Base-by-base conservation (phyloP, 1,139 yeast genomes). In the Schizosaccharomyces versatilis region DNA sequence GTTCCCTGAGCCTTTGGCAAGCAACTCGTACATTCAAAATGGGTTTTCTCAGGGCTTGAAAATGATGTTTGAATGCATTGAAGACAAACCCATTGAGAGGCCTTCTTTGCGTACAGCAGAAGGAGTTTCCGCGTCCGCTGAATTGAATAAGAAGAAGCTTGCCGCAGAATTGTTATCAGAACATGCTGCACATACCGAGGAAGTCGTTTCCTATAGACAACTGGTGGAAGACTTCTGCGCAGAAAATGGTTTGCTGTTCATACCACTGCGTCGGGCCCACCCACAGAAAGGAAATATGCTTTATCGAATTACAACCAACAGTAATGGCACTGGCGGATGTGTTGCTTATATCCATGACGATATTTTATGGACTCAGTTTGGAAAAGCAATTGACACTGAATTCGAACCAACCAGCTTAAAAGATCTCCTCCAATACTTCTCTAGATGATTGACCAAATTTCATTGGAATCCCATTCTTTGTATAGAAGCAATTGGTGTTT, bases 221-320 rank as follows among this genome's bases (percentile, higher is more conserved):
- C 73, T 77, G 38, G 70, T 78, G 8, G 77, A 75, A 55, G 75
- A 69, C 9, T 70, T 62, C 57, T 72, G 76, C 54, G 59, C 64
- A 14, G 62, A 62, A 7, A 64, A 69, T 55, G 69, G 68, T 54
- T 60, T 70, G 41, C 64, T 73, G 41, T 61, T 73, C 14, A 53
- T 66, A 2, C 69, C 72, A 1, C 55, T 62, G 44, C 61, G 65
- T 24, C 59, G 56, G 41, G 64, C 69, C 1, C 71, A 68, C 42
- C 64, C 62, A 7, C 56, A 60, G 8, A 60, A 69, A 8, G 72
- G 73, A 1, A 64, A 64, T 52, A 64, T 70, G 2, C 61, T 71
- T 32, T 70, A 69, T 61, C 65, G 65, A 38, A 64, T 73, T 15
- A 61, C 68, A 1, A 62, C 60, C 36, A 62, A 64, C 53, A 61